Evolutionary conservation across 768 basidiomycete species (phyloP).

Genomic region (Chalciporus pseudorubinellus): DNA sequence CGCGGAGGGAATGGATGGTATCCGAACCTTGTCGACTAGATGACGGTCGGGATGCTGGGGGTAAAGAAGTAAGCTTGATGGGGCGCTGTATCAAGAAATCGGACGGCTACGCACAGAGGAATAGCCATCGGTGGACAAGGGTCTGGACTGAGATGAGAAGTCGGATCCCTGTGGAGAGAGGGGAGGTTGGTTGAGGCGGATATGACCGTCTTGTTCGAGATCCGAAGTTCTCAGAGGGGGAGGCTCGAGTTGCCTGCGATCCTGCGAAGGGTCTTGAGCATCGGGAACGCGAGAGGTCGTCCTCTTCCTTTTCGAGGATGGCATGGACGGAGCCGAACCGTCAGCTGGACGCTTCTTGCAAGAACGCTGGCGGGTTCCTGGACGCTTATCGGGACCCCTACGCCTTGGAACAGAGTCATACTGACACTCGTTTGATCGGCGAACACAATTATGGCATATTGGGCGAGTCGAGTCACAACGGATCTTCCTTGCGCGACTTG

Average conservation of each 20-base stretch:
- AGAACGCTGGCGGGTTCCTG: slow-evolving; percentile 77
- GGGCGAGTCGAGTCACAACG: slow-evolving; percentile 83
- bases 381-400: slow-evolving; percentile 82
- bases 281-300: slow-evolving; percentile 34
- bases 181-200: slow-evolving; percentile 29
- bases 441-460: slow-evolving; percentile 77
- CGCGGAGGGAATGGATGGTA: slow-evolving; percentile 27
- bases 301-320: slow-evolving; percentile 55
- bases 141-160: slow-evolving; percentile 30
- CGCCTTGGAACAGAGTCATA: slow-evolving; percentile 81
- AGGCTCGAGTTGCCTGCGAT: slow-evolving; percentile 28
- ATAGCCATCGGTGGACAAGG: slow-evolving; percentile 26
- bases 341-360: slow-evolving; percentile 76
- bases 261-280: slow-evolving; percentile 27
- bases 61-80: slow-evolving; percentile 3
- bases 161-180: slow-evolving; percentile 33
- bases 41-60: slow-evolving; percentile 30
- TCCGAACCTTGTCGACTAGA: slow-evolving; percentile 27
- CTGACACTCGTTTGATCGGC: slow-evolving; percentile 72
- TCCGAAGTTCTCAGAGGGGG: slow-evolving; percentile 26
- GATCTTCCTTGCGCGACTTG: slow-evolving; percentile 81
- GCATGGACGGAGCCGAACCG: slow-evolving; percentile 48
- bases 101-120: slow-evolving; percentile 20
- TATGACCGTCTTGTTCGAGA: slow-evolving; percentile 23
- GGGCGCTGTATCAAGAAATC: background rate